phyloP scores from a whole-genome alignment of 257 asterid genomes.

The Solanum acaule region DNA sequence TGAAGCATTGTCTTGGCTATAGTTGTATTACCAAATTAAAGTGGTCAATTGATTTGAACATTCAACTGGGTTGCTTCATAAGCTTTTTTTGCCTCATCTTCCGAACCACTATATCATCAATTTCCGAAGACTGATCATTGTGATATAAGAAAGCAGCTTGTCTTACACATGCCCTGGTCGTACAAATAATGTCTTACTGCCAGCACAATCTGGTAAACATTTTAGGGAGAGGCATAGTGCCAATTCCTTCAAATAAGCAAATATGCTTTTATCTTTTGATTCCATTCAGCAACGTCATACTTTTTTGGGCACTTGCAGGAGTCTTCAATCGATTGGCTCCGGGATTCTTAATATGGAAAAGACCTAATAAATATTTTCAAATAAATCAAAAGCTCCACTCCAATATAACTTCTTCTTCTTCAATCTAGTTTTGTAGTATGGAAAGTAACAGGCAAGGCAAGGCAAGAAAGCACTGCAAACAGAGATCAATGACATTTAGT shows the following conservation, averaged over 20 bases:
- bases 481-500: background rate
- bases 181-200: background rate
- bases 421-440: too few relatives aligned
- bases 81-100: background rate
- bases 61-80: background rate
- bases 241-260: background rate
- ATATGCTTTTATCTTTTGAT: background rate
- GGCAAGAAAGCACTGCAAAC: background rate
- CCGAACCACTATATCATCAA: constrained; percentile 1
- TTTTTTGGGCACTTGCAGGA: background rate
- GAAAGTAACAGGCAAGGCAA: background rate
- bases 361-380: background rate
- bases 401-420: too few relatives aligned
- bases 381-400: background rate
- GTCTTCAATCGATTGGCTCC: background rate
- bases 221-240: background rate
- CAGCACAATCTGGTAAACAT: background rate
- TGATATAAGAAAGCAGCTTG: background rate
- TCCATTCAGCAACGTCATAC: background rate
- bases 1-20: background rate
- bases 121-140: background rate
- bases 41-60: background rate
- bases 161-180: background rate
- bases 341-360: background rate
- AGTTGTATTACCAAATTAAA: background rate